Base-by-base conservation (phyloP, 208 protist species). In the Tritrichomonas musculus region DNA sequence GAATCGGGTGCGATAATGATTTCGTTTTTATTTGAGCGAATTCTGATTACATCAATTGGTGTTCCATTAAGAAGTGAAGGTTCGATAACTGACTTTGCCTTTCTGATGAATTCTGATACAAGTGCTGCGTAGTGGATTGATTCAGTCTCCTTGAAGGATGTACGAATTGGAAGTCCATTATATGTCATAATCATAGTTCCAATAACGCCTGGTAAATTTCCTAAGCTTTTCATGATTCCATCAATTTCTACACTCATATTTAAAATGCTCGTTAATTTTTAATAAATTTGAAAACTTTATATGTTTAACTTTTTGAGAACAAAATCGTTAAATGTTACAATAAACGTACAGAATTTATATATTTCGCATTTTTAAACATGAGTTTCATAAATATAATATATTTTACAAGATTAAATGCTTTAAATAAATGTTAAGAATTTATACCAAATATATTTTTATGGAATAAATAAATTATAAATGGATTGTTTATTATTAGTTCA, bases 11-110 rank as follows among this genome's bases (percentile, higher is more conserved):
- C 47, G 47, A 88, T 88, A 25, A 88, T 88, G 39, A 88, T 88
- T 57, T 88, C 77, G 9, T 88, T 57, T 57, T 88, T 88, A 88
- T 88, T 44, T 88, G 77, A 88, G 27, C 77, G 25, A 33, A 88
- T 57, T 22, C 77, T 25, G 33, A 88, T 88, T 57, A 33, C 17
- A 60, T 47, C 47, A 17, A 88, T 88, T 33, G 64, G 64, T 9
- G 41, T 88, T 55, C 77, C 77, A 8, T 44, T 17, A 11, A 88
- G 20, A 14, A 88, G 44, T 14, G 33, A 47, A 39, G 44, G 44
- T 88, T 88, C 77, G 30, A 88, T 14, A 36, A 36, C 33, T 47
- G 47, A 17, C 47, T 57, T 88, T 53, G 77, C 47, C 57, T 88
- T 88, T n/a, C 47, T 53, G 39, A 88, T 27, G 44, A 88, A 88